A percentile compares a stretch with the other conserved stretches of the same genome.
Conservation (phyloP, 352 stramenopile genomes). For the Phytophthora nicotianae region DNA sequence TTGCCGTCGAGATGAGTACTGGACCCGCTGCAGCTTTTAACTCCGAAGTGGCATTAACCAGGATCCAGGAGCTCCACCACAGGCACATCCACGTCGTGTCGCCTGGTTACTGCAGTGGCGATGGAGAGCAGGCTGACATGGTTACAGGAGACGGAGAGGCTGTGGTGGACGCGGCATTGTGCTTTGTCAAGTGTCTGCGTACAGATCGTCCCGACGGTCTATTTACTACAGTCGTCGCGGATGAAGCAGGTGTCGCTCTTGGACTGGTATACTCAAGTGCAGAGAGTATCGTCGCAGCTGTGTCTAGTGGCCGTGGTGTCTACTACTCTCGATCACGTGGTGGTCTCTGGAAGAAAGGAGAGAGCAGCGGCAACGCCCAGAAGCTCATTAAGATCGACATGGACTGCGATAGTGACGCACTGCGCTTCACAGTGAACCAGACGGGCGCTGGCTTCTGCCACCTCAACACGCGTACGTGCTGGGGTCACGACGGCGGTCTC, state of each 20-base stretch:
- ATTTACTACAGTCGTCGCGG: slow-evolving; percentile 94
- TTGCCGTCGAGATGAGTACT: slow-evolving; percentile 57
- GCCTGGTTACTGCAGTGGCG: slow-evolving; percentile 30
- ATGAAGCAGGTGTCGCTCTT: slow-evolving; percentile 85
- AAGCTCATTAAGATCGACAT: slow-evolving; percentile 92
- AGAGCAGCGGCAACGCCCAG: slow-evolving; percentile 95
- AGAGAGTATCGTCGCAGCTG: slow-evolving; percentile 90
- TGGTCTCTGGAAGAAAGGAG: slow-evolving; percentile 95
- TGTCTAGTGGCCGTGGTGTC: slow-evolving; percentile 90
- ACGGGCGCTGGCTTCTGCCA: slow-evolving; percentile 77
- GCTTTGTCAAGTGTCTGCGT: slow-evolving; percentile 83
- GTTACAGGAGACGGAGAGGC: slow-evolving; percentile 21
- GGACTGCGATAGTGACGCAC: slow-evolving; percentile 96
- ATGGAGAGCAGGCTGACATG: slow-evolving; percentile 28
- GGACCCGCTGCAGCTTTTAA: slow-evolving; percentile 2
- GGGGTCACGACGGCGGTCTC: slow-evolving; percentile 88
- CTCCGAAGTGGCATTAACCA: slow-evolving; percentile 36
- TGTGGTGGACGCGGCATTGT: slow-evolving; percentile 41
- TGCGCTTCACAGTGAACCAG: slow-evolving; percentile 95
- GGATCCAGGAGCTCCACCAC: slow-evolving; percentile 65
- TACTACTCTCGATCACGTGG: slow-evolving; percentile 95
- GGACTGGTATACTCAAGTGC: slow-evolving; percentile 96
- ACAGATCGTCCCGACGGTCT: slow-evolving; percentile 92
- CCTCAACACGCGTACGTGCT: slow-evolving; percentile 94
- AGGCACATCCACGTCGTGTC: slow-evolving; percentile 67